Evolutionary conservation across 2,329 filamentous ascomycete species (phyloP).

Genomic region (Chalaropsis ovoidea): DNA sequence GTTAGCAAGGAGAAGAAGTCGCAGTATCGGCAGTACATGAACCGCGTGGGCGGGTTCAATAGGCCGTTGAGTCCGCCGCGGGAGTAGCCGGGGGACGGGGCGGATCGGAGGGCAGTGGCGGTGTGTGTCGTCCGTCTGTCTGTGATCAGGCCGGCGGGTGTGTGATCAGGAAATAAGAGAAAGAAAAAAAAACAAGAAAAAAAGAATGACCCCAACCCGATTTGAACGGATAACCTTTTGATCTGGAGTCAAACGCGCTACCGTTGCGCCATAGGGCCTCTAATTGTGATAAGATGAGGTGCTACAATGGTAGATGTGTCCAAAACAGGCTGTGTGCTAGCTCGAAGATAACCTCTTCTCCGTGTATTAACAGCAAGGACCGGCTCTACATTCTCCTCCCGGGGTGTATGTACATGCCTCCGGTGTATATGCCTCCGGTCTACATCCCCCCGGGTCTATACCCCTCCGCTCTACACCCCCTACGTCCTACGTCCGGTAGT

Average conservation of each 20-base stretch:
- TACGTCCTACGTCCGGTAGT: conserved; percentile 54
- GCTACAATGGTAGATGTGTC: background rate
- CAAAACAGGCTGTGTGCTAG: no score
- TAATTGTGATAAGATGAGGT: background rate
- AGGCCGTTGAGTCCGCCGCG: conserved; percentile 55
- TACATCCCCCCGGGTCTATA: background rate
- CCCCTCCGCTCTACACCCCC: no score
- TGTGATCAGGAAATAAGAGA: background rate
- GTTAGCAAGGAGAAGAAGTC: conserved; percentile 89
- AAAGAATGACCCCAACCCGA: conserved; percentile 25
- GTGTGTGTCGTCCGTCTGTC: background rate
- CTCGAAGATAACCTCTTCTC: no score
- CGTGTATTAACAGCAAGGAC: no score
- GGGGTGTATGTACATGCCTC: no score
- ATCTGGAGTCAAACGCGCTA: conserved; percentile 26
- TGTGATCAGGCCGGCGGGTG: background rate
- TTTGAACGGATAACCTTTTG: conserved; percentile 26
- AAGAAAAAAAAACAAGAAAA: background rate
- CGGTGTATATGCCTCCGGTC: no score
- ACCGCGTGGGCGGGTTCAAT: conserved; percentile 72
- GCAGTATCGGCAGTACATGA: conserved; percentile 96
- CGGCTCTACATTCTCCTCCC: no score
- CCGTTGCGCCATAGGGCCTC: conserved; percentile 24
- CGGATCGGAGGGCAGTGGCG: no score
- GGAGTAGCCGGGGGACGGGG: background rate